A percentile compares a stretch with the other conserved stretches of the same genome.
These are phyloP conservation scores for Linum tenue DNA, from an alignment of 345 rosid genomes.

Conservation along the genomic window DNA sequence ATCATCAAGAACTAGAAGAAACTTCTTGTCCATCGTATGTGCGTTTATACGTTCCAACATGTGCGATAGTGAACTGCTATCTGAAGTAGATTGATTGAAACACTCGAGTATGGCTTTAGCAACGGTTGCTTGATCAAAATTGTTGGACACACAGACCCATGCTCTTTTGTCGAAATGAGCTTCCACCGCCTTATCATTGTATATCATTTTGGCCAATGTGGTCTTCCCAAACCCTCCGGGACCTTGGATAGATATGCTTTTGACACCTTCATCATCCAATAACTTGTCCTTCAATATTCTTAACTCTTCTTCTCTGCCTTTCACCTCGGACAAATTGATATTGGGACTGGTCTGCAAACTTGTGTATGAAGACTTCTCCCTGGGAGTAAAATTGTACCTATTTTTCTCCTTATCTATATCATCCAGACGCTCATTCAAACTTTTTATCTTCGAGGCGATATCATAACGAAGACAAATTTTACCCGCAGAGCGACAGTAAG, in stretches of 20 bases:
- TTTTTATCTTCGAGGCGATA: constrained; percentile 1
- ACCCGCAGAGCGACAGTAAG: background rate
- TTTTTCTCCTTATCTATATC: background rate
- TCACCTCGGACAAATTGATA: background rate
- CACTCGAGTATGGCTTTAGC: constrained; percentile 6
- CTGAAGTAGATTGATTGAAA: fast-evolving
- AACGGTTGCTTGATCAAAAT: constrained; percentile 2
- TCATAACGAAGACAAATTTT: background rate
- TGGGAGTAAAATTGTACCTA: background rate
- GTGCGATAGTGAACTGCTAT: background rate
- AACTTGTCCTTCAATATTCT: background rate
- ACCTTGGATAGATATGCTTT: constrained; percentile 1
- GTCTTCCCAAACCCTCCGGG: constrained; percentile 15
- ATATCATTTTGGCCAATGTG: constrained; percentile 3
- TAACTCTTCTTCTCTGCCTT: constrained; percentile 1
- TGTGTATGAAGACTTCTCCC: background rate
- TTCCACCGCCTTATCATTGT: background rate
- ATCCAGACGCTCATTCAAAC: background rate
- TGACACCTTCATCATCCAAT: background rate
- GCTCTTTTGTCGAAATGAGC: background rate
- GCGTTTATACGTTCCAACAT: background rate
- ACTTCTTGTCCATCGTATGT: background rate
- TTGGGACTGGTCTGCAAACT: background rate
- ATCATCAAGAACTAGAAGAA: constrained; percentile 21
- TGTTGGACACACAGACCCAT: constrained; percentile 16